Base-by-base conservation (phyloP, 495 filamentous ascomycete genomes). In the Podospora sp. region DNA sequence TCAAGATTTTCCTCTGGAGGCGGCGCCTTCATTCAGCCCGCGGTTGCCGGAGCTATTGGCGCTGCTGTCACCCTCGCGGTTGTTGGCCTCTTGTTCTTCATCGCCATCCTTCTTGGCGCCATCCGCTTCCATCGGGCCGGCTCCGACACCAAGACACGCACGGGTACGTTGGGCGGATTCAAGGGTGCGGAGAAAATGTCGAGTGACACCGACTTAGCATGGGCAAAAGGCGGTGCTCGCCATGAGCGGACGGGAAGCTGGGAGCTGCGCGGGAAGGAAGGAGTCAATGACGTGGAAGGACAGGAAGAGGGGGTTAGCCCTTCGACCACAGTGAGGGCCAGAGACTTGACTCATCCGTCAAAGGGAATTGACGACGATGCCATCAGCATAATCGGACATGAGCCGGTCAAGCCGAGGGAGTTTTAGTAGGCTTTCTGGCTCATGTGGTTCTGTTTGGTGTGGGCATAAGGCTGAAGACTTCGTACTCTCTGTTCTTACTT, bases 221-320 rank as follows among this genome's bases (percentile, higher is more conserved):
- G 74, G 33, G 73, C 71, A 11, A 71, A 67, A 26, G 63, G 68
- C n/a, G 79, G 79, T 2, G 61, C 50, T 6, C 62, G 72, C 9
- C 76, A 80, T 9, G 79, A 80, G 58, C 69, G 78, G 2, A 70
- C 76, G 8, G 79, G 79, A 18, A 81, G 79, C 63, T 81, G 79
- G 79, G 79, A 81, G 60, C 68, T 81, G 64, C 65, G 62, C 9
- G 20, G 69, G 62, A 11, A 60, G 67, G 25, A 66, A 65, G n/a
- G 61, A 62, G 25, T 16, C n/a, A n/a, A 6, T 21, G 35, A 62
- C n/a, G 12, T 24, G 20, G 35, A 25, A 9, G 36, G 16, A 1
- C 33, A 24, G 2, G 36, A 46, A 11, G 46, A 63, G 27, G 61
- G 46, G 12, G 25, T 52, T 21, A 35, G 24, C 1, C 61, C 61